These are phyloP conservation scores for Wallacemonas collosoma DNA, from an alignment of 208 protist genomes.

Conservation along the genomic window DNA sequence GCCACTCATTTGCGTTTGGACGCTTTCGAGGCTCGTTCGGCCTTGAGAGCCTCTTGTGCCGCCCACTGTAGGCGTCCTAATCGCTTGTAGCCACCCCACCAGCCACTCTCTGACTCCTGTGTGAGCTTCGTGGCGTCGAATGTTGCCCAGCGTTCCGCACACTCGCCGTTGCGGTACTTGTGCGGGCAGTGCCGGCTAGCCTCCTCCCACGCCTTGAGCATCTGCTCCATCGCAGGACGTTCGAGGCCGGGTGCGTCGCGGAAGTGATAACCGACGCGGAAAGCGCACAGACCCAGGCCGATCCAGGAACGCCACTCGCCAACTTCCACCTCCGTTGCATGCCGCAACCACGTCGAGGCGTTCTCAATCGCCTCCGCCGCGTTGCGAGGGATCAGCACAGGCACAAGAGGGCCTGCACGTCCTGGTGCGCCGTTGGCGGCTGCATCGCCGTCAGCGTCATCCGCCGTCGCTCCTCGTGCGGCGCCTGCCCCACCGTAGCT, in stretches of 20 bases:
- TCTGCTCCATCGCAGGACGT: conserved; percentile 76
- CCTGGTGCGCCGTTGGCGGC: conserved; percentile 19
- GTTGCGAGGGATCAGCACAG: conserved; percentile 68
- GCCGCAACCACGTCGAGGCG: conserved; percentile 67
- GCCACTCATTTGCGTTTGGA: conserved; percentile 3
- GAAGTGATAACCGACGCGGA: conserved; percentile 79
- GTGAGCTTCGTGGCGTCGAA: conserved; percentile 61
- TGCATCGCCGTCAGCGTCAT: conserved; percentile 7
- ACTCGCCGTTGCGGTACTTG: conserved; percentile 77
- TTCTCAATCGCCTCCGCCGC: conserved; percentile 72
- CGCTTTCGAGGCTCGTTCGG: conserved; percentile 14
- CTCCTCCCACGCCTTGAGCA: conserved; percentile 83
- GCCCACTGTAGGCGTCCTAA: conserved; percentile 59
- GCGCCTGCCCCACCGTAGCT: neutral
- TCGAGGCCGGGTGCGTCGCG: conserved; percentile 46
- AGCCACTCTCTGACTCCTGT: conserved; percentile 24
- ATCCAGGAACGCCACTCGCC: conserved; percentile 85
- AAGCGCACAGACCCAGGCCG: conserved; percentile 71
- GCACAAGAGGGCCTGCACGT: neutral
- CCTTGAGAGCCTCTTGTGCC: conserved; percentile 29
- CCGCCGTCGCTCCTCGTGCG: neutral
- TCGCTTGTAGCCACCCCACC: conserved; percentile 76
- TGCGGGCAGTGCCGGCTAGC: conserved; percentile 67
- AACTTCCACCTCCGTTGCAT: conserved; percentile 70
- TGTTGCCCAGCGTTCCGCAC: conserved; percentile 61